Percentiles rank a stretch among this genome's conserved stretches.
These are phyloP conservation scores for Nemania abortiva DNA, from an alignment of 2,329 filamentous ascomycete genomes.

Conservation along the genomic window DNA sequence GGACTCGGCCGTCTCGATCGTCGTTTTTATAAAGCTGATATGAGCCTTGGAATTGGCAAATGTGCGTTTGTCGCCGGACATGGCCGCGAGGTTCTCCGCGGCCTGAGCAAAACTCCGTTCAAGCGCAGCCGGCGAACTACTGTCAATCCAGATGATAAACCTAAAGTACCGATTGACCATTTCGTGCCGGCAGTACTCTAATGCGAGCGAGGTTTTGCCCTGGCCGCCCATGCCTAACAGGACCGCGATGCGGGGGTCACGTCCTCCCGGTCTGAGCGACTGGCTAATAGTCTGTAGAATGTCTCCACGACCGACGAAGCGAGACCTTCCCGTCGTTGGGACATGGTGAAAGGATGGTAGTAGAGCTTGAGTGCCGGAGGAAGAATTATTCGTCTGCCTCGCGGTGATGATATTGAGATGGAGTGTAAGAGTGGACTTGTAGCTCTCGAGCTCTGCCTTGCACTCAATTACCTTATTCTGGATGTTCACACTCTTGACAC, in stretches of 20 bases:
- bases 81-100: constrained; percentile 11
- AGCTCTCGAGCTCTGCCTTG: constrained; percentile 19
- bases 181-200: constrained; percentile 14
- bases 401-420: constrained; percentile 9
- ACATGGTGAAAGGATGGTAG: constrained; percentile 16
- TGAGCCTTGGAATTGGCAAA: constrained; percentile 17
- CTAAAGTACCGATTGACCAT: constrained; percentile 15
- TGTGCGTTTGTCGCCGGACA: constrained; percentile 13
- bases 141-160: constrained; percentile 18
- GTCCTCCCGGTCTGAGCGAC: constrained; percentile 5
- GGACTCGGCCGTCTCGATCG: background rate
- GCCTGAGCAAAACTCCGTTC: constrained; percentile 10
- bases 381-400: background rate
- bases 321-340: constrained; percentile 7
- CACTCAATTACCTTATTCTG: constrained; percentile 13
- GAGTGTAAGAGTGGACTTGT: constrained; percentile 16
- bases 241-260: constrained; percentile 11
- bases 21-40: constrained; percentile 10
- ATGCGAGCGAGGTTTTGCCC: constrained; percentile 13
- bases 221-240: constrained; percentile 18
- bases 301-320: constrained; percentile 6
- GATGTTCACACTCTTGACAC: constrained; percentile 1
- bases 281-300: constrained; percentile 13
- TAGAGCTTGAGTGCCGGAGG: background rate
- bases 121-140: constrained; percentile 16